Evolutionary conservation across 2,329 filamentous ascomycete species (phyloP).

Genomic region (Fusarium beomiforme): DNA sequence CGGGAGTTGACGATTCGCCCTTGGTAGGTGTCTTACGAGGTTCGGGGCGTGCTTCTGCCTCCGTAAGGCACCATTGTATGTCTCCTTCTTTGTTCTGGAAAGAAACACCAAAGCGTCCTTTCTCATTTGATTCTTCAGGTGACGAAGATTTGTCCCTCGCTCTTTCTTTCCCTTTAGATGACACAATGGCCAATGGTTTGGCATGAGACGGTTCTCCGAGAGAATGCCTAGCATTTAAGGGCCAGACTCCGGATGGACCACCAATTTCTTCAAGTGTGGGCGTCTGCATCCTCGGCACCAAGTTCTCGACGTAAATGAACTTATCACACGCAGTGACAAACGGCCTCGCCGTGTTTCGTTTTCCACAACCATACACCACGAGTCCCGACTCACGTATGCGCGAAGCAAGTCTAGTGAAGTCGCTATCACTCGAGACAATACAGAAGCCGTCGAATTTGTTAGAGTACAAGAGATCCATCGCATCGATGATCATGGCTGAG

Average conservation of each 20-base stretch:
- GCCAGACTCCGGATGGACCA: background rate
- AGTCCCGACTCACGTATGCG: conserved; percentile 44
- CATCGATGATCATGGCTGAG: conserved; percentile 50
- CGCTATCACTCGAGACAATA: conserved; percentile 49
- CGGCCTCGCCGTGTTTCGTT: conserved; percentile 45
- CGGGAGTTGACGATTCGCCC: no score
- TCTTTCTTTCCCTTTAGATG: no score
- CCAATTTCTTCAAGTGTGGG: background rate
- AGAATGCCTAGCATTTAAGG: background rate
- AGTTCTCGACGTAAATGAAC: conserved; percentile 46
- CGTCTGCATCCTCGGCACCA: background rate
- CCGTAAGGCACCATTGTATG: no score
- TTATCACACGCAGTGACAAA: conserved; percentile 48
- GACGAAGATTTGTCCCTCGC: no score
- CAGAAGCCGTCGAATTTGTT: conserved; percentile 48
- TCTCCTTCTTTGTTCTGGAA: no score
- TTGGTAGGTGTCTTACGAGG: no score
- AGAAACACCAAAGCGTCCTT: no score
- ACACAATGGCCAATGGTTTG: no score
- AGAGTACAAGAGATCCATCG: conserved; percentile 50
- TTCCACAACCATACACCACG: conserved; percentile 47
- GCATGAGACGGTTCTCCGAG: no score
- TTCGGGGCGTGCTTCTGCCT: no score
- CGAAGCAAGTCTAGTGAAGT: conserved; percentile 49
- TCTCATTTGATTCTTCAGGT: no score